Base-by-base conservation (phyloP, 2,329 filamentous ascomycete genomes). In the Fusarium staphyleae region DNA sequence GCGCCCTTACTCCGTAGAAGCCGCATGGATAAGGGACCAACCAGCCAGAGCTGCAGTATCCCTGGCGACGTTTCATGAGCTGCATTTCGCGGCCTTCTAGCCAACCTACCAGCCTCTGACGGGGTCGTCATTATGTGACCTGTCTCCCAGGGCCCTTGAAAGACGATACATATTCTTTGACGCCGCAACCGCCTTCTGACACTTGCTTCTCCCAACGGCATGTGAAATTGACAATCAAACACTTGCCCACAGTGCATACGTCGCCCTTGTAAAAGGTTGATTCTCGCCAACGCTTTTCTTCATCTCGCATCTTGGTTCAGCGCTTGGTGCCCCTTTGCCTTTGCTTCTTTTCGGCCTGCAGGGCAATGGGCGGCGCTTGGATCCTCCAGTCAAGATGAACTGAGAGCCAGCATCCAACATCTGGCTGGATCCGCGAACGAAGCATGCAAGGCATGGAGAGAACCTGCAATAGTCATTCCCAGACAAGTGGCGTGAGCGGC, bases 121-220 rank as follows among this genome's bases (percentile, higher is more conserved):
- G 43, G 43, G 43, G 13, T 32, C 30, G 52, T 6, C 57, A 36
- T 61, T 48, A 50, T 24, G n/a, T 15, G 28, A 43, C 35, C 36
- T n/a, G n/a, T n/a, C n/a, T n/a, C n/a, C n/a, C n/a, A n/a, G n/a
- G n/a, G n/a, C n/a, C n/a, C n/a, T n/a, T n/a, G n/a, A n/a, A n/a
- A n/a, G 57, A 33, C 52, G 54, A 66, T 66, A 60, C 57, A 57
- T 61, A 55, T 63, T 51, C 48, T 52, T 52, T 60, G 35, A 55
- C 58, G 52, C 62, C 52, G 48, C 51, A 62, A 22, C 55, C 57
- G 51, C 55, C 48, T 52, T 43, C 42, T 49, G 37, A 26, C 36
- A 57, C 32, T 32, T 49, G 52, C 39, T 41, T 57, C 51, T 41
- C 52, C 19, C 6, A 22, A 22, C 19, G 19, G 4, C 19, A 22